Base-by-base conservation (phyloP, 345 rosid genomes). In the Citrus cavaleriei region DNA sequence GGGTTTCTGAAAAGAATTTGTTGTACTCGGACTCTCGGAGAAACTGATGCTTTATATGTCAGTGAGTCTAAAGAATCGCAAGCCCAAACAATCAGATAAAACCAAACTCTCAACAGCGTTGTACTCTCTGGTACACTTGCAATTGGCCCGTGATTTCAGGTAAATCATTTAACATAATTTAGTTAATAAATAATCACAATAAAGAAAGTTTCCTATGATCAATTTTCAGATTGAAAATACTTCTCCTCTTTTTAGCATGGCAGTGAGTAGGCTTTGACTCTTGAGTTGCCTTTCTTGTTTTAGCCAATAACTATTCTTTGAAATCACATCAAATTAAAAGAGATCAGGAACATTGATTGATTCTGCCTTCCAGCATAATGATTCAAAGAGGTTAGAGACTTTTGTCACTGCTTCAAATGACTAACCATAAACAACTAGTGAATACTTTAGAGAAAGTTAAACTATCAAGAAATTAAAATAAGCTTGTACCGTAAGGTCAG, bases 61-160 rank as follows among this genome's bases (percentile, higher is more conserved):
- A 24, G 59, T n/a, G 38, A 73, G 30, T 35, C 57, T 78, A 55
- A 67, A 76, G 87, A 82, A 75, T 88, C 89, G 58, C 81, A 81
- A 77, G 81, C 73, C 69, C 80, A 42, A 65, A 76, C 85, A 73
- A 71, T 65, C 61, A 84, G 35, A 66, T 76, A 54, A 70, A 72
- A 75, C 73, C 84, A 85, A 86, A 83, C 46, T 46, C 32, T 72
- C 74, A 77, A 54, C 62, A 37, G 68, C 35, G 46, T 61, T 79
- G 84, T 84, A 79, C 87, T 42, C 81, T 81, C 64, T 69, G 68
- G 85, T 86, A 75, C 87, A 6, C 61, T 5, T 51, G 35, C 16
- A 37, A 51, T 40, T 72, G 74, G 81, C 62, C 84, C 86, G 85
- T 81, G 84, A 73, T 73, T 84, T 84, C 66, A 80, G 83, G 80